Evolutionary conservation across 2,329 filamentous ascomycete species (phyloP), one percentile per base, ranked within the genome.

Genomic region (Aspergillus melleus): DNA sequence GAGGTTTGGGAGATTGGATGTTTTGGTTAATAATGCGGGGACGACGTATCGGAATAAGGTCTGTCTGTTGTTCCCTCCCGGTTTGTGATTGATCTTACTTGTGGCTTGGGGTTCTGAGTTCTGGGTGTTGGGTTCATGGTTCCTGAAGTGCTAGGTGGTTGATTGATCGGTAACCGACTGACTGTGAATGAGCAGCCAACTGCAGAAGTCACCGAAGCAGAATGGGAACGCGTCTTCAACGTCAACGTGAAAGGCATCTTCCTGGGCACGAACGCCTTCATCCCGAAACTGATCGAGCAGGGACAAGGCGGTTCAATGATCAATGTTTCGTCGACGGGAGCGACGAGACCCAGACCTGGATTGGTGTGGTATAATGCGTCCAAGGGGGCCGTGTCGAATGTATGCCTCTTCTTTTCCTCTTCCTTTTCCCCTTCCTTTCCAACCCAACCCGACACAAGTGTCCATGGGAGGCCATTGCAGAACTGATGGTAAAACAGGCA

Each of bases 21-120:
- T 79, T 16, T 64, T 82, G 52, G 73, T 82, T 47, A 82, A 82
- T 60, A 82, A 82, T 69, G 79, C 80, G 8, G 80, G 80, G 12
- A 77, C 72, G 16, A 70, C 69, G 16, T 77, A 75, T 68, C 68
- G 68, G 55, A 78, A 78, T 62, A 78, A 78, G 72, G 24, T 24
- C 24, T 24, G 24, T 24, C 24, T 24, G 5, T 4, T 24, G 4
- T 24, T 5, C 24, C 24, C 24, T 24, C 24, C 24, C 4, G 24
- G 5, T 24, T 24, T 24, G 24, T 24, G 24, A 5, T 24, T 24
- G 24, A 24, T 24, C 6, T 24, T 24, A 24, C 24, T 4, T 24
- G 24, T 16, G 36, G 36, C 19, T 12, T 57, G 5, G n/a, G 16
- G n/a, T n/a, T n/a, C n/a, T n/a, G n/a, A n/a, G n/a, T n/a, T n/a